Evolutionary conservation across 257 asterid genomes (phyloP), one percentile per base, ranked within the genome.

Genomic region (Sherardia arvensis): DNA sequence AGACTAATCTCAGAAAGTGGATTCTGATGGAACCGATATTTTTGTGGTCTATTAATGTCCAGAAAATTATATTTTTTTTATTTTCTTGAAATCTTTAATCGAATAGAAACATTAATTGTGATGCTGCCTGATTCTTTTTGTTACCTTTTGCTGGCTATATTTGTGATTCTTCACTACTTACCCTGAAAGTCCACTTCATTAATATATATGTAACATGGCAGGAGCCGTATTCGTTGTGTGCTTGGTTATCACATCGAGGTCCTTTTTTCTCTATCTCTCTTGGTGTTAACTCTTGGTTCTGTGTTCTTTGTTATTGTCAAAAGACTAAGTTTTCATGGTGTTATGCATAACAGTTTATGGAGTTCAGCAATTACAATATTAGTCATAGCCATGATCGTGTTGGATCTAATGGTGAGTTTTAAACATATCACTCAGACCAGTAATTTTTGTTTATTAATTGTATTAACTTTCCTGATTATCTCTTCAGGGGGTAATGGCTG

Each of bases 141-240:
- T 59, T 7, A 58, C 62, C 26, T 30, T 18, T 32, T 30, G 25
- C 49, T 29, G 3, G 20, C 30, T 3, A 8, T 7, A 17, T 28
- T 57, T 29, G 5, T 29, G 14, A 57, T 15, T 57, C 4, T 57
- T 4, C 18, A 23, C 3, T 59, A 3, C 32, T 12, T 29, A n/a
- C 4, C 27, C 1, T 18, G 20, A 1, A 17, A 9, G 20, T 18
- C 4, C 22, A n/a, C 53, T 7, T 66, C 62, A 30, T 48, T 61
- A 22, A 22, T 60, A 72, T 60, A 72, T 56, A 58, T 5, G 30
- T 29, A 51, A 55, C 51, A 68, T 47, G 30, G 65, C 95, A 90
- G 97, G 96, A 76, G 95, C 97, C n/a, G 93, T 90, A 49, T 84
- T 87, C 69, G 38, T 84, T 36, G 97, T 85, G 68, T 90, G 97